Evolutionary conservation across 495 filamentous ascomycete species (phyloP).

Genomic region (Aspergillus diversus): DNA sequence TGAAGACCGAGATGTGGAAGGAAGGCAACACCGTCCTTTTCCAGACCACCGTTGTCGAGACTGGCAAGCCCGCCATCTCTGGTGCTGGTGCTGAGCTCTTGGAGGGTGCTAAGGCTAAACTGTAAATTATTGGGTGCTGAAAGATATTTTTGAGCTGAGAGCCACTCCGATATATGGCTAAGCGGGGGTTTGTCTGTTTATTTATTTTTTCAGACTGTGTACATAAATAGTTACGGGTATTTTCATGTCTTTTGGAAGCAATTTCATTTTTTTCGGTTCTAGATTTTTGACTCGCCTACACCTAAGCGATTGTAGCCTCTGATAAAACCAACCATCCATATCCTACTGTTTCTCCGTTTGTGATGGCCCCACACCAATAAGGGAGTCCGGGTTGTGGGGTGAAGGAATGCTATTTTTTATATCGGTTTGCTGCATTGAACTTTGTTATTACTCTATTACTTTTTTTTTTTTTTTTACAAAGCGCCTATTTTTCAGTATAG

Average conservation of each 20-base stretch:
- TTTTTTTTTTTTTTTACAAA: background rate
- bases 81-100: constrained; percentile 87
- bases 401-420: no score
- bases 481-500: background rate
- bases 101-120: constrained; percentile 58
- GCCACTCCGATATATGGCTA: constrained; percentile 14
- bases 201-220: constrained; percentile 26
- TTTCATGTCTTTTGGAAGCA: constrained; percentile 8
- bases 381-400: no score
- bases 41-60: constrained; percentile 93
- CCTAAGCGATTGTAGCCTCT: background rate
- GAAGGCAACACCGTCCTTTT: constrained; percentile 87
- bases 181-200: background rate
- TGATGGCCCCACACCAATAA: no score
- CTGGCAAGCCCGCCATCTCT: constrained; percentile 88
- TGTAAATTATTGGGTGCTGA: constrained; percentile 47
- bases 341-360: no score
- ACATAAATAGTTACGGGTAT: constrained; percentile 26
- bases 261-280: constrained; percentile 15
- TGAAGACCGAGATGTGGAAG: constrained; percentile 98
- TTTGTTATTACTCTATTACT: background rate
- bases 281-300: background rate
- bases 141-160: background rate
- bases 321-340: no score
- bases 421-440: no score